Evolutionary conservation across 1,284 basidiomycete genomes (phyloP).

Genomic region (Ustilago crameri): DNA sequence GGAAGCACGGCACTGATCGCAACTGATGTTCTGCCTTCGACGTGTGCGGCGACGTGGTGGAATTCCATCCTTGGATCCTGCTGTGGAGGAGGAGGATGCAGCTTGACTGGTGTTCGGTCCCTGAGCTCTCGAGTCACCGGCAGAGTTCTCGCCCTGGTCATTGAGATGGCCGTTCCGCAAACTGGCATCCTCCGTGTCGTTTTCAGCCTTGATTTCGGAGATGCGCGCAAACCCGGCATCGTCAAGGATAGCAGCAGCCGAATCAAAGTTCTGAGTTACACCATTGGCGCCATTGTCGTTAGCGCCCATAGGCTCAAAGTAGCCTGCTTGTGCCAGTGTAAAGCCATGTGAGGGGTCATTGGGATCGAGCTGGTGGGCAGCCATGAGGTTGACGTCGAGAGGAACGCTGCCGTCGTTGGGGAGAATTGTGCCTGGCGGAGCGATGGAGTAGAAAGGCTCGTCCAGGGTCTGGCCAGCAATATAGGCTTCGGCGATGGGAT

Average conservation of each 20-base stretch:
- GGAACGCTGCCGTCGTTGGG: constrained; percentile 22
- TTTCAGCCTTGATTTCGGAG: constrained; percentile 32
- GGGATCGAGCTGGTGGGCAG: constrained; percentile 3
- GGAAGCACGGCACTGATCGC: constrained; percentile 51
- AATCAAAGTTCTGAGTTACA: constrained; percentile 15
- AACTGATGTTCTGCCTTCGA: constrained; percentile 52
- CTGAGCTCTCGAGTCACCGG: neutral
- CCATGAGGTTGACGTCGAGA: constrained; percentile 23
- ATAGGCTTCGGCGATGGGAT: constrained; percentile 46
- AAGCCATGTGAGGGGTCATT: constrained; percentile 16
- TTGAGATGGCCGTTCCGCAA: neutral
- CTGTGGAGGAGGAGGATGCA: neutral
- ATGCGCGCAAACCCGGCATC: constrained; percentile 33
- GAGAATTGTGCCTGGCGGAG: constrained; percentile 19
- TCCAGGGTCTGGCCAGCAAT: constrained; percentile 36
- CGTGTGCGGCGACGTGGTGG: constrained; percentile 42
- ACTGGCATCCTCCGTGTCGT: neutral
- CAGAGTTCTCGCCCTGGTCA: constrained; percentile 1
- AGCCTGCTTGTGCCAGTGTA: constrained; percentile 15
- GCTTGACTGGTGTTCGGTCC: neutral
- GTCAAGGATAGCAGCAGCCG: constrained; percentile 39
- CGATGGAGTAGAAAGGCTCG: constrained; percentile 47
- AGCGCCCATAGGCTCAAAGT: constrained; percentile 16
- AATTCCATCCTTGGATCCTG: constrained; percentile 27
- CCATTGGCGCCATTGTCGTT: constrained; percentile 4